Conservation (phyloP, 345 rosid species). For the Carallia brachiata region DNA sequence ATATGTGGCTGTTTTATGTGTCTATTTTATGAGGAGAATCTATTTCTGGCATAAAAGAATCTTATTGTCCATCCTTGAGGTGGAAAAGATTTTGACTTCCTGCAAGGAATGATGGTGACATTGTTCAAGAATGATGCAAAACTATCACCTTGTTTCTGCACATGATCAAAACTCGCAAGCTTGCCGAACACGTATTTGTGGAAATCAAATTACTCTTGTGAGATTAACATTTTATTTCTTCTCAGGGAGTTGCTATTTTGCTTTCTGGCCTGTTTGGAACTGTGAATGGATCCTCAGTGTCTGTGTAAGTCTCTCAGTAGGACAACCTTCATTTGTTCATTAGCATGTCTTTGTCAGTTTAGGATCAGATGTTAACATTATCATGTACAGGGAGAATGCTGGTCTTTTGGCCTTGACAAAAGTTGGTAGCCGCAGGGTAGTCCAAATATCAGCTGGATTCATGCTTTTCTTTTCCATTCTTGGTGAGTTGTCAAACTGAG, state of each 20-base stretch:
- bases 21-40: background rate
- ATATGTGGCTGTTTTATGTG: background rate
- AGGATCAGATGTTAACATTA: background rate
- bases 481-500: conserved; percentile 41
- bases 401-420: conserved; percentile 85
- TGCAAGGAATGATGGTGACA: background rate
- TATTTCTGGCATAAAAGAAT: too few species aligned
- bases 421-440: conserved; percentile 95
- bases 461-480: conserved; percentile 97
- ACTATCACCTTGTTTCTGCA: background rate
- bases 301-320: conserved; percentile 64
- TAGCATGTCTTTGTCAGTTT: conserved; percentile 4
- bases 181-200: background rate
- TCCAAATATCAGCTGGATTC: conserved; percentile 93
- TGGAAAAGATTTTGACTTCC: background rate
- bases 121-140: background rate
- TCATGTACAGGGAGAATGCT: conserved; percentile 71
- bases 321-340: conserved; percentile 1
- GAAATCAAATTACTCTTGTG: background rate
- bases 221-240: conserved; percentile 11
- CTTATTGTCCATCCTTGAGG: background rate
- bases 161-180: background rate
- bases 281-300: conserved; percentile 78
- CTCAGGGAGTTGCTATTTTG: conserved; percentile 87
- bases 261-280: conserved; percentile 95